Conservation (phyloP, 2,329 filamentous ascomycete species). For the Beauveria medogensis region DNA sequence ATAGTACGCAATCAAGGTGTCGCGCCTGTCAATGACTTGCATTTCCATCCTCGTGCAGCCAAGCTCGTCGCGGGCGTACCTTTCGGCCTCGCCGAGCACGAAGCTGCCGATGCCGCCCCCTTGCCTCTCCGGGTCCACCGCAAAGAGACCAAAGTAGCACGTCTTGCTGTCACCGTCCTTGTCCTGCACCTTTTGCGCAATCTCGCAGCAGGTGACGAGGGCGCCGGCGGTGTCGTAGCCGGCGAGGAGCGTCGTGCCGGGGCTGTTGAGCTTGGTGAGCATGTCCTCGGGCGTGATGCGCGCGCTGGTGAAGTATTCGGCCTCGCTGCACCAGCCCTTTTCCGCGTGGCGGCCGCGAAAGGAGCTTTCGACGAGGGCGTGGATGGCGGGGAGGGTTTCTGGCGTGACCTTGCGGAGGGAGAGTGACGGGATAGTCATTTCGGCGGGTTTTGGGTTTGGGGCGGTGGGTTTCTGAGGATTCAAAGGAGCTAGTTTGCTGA, state of each 20-base stretch:
- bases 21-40: slow-evolving; percentile 33
- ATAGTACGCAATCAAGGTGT: slow-evolving; percentile 40
- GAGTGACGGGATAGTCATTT: slow-evolving; percentile 16
- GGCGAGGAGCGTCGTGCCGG: slow-evolving; percentile 29
- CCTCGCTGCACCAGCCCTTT: slow-evolving; percentile 40
- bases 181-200: slow-evolving; percentile 20
- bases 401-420: slow-evolving; percentile 28
- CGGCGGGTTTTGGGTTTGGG: background rate
- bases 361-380: slow-evolving; percentile 33
- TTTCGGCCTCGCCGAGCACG: slow-evolving; percentile 34
- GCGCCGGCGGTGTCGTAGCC: slow-evolving; percentile 23
- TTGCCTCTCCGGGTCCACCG: slow-evolving; percentile 35
- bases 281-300: slow-evolving; percentile 33
- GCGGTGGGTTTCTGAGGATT: background rate
- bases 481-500: background rate
- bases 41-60: slow-evolving; percentile 32
- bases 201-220: slow-evolving; percentile 37
- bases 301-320: slow-evolving; percentile 33
- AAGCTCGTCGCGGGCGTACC: slow-evolving; percentile 25
- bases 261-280: slow-evolving; percentile 30
- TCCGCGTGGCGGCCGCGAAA: slow-evolving; percentile 35
- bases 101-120: slow-evolving; percentile 34
- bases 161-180: background rate
- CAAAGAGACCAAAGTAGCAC: slow-evolving; percentile 41
- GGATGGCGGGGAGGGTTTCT: slow-evolving; percentile 24